Percentiles rank a stretch among this genome's conserved stretches.
Conservation (phyloP, 2,329 filamentous ascomycete genomes). For the Calonectria leucothoes region DNA sequence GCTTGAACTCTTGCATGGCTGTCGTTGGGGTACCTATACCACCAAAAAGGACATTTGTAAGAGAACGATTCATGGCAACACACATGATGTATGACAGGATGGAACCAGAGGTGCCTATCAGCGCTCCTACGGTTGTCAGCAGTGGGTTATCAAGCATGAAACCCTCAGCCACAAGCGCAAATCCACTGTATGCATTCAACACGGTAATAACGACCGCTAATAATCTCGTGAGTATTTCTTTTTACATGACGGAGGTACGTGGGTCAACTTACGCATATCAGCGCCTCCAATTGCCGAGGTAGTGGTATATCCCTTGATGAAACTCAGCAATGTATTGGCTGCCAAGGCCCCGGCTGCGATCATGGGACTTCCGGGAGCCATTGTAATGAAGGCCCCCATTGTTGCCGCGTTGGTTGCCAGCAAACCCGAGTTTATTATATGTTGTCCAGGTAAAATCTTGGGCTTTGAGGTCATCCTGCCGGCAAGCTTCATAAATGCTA, state of each 20-base stretch:
- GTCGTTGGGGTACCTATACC: conserved; percentile 75
- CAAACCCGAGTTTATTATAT: conserved; percentile 79
- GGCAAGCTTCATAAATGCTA: conserved; percentile 89
- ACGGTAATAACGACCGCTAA: conserved; percentile 86
- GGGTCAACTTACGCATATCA: conserved; percentile 75
- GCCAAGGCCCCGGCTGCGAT: conserved; percentile 84
- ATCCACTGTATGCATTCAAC: conserved; percentile 90
- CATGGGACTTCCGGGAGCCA: conserved; percentile 82
- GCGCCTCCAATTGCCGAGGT: conserved; percentile 92
- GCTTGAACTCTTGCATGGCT: conserved; percentile 73
- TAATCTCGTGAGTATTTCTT: conserved; percentile 18
- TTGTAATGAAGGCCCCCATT: conserved; percentile 84
- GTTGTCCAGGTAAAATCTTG: conserved; percentile 77
- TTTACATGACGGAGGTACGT: not conserved
- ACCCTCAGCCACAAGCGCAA: conserved; percentile 89
- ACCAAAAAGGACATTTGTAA: conserved; percentile 91
- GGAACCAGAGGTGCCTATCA: conserved; percentile 90
- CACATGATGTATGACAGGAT: conserved; percentile 91
- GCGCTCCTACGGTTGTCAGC: conserved; percentile 84
- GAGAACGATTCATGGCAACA: conserved; percentile 89
- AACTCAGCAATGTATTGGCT: conserved; percentile 82
- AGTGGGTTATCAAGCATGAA: conserved; percentile 92
- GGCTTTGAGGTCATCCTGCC: conserved; percentile 86
- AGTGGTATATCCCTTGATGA: conserved; percentile 88
- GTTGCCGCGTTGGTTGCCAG: conserved; percentile 83